These are phyloP conservation scores for Selenicereus undatus DNA, from an alignment of 148 eudicot genomes.

Conservation along the genomic window DNA sequence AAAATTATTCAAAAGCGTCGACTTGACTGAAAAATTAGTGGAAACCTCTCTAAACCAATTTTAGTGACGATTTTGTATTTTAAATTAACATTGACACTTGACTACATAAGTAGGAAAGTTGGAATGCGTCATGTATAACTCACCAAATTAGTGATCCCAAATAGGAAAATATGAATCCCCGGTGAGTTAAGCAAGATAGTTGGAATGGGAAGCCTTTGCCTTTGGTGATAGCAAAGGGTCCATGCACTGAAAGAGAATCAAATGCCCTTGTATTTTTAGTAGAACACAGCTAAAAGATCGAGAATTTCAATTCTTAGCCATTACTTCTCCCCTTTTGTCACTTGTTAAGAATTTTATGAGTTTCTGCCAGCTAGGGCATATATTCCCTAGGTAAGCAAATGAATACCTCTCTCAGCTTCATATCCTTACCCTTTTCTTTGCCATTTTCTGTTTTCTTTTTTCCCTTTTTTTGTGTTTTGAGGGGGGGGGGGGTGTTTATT, in stretches of 20 bases:
- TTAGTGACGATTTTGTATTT: neutral
- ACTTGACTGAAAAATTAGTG: too few species aligned
- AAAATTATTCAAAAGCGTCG: too few species aligned
- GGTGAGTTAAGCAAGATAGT: neutral
- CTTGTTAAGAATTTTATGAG: constrained; percentile 11
- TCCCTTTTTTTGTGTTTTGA: neutral
- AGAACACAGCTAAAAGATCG: neutral
- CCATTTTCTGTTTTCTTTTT: neutral
- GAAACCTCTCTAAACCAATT: neutral
- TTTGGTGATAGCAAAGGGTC: constrained; percentile 21
- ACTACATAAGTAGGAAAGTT: neutral
- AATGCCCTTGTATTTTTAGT: constrained; percentile 19
- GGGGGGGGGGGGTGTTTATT: neutral
- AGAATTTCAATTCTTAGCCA: constrained; percentile 33
- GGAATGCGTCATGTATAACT: neutral
- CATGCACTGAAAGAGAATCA: constrained; percentile 25
- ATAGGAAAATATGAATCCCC: neutral
- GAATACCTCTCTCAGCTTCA: neutral
- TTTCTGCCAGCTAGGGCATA: constrained; percentile 22
- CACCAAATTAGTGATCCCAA: neutral
- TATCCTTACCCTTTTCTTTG: neutral
- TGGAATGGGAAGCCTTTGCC: constrained; percentile 20
- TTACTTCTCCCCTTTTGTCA: constrained; percentile 21
- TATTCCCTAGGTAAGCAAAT: constrained; percentile 17
- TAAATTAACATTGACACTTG: neutral